phyloP scores from a whole-genome alignment of 176 grass and related monocot genomes.

The Ampelocalamus luodianensis region DNA sequence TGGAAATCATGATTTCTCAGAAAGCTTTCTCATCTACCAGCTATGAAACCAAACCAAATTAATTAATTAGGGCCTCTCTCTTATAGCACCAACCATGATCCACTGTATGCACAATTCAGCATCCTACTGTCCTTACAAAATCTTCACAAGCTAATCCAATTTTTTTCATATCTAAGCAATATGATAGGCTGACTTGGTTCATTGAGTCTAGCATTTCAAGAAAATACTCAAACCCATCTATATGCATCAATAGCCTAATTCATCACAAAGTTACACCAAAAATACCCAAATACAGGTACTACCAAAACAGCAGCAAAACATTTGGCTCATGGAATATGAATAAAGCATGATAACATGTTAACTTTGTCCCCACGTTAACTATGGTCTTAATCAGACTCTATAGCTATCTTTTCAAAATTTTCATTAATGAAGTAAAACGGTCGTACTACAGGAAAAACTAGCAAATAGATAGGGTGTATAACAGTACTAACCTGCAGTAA shows the following conservation, averaged over 20 bases:
- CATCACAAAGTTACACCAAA: neutral
- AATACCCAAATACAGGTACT: neutral
- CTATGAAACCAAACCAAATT: conserved; percentile 9
- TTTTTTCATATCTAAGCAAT: neutral
- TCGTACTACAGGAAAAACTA: neutral
- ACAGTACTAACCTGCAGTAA: conserved; percentile 32
- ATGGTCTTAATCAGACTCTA: neutral
- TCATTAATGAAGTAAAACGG: neutral
- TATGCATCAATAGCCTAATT: neutral
- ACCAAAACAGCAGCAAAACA: neutral
- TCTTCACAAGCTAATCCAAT: neutral
- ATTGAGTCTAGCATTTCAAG: neutral
- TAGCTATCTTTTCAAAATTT: neutral
- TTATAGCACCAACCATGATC: neutral
- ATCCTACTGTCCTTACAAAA: neutral
- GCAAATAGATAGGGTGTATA: neutral
- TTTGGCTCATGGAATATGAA: neutral
- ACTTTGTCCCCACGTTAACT: neutral
- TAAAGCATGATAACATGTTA: neutral
- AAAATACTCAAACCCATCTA: neutral
- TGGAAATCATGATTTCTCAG: conserved; percentile 27
- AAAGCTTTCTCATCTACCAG: conserved; percentile 4
- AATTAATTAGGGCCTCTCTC: neutral
- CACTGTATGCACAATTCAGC: neutral
- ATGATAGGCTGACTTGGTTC: neutral